These are phyloP conservation scores for Lolium perenne DNA, from an alignment of 176 grass and related monocot genomes.

Conservation along the genomic window DNA sequence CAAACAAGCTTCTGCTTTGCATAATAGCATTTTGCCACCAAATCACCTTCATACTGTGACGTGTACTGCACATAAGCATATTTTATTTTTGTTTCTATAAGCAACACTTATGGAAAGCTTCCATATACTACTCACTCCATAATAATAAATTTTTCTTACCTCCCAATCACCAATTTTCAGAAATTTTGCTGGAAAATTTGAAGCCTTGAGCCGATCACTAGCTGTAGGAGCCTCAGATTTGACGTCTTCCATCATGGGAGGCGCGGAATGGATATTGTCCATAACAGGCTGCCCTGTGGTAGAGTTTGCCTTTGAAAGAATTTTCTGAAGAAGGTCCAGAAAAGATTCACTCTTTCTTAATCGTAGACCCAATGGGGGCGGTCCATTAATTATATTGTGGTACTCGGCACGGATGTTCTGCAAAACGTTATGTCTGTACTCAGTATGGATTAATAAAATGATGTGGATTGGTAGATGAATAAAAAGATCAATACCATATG, in stretches of 20 bases:
- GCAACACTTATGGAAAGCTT: not conserved
- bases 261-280: conserved; percentile 20
- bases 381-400: conserved; percentile 57
- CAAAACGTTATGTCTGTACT: conserved; percentile 15
- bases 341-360: conserved; percentile 77
- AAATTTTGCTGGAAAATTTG: conserved; percentile 69
- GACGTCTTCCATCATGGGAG: conserved; percentile 47
- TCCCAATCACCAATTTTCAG: conserved; percentile 89
- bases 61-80: conserved; percentile 49
- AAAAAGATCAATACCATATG: not conserved
- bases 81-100: not conserved
- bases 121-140: not conserved
- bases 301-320: conserved; percentile 52
- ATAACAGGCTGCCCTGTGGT: not conserved
- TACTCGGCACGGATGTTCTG: conserved; percentile 47
- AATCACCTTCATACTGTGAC: conserved; percentile 75
- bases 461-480: not conserved
- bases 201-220: conserved; percentile 71
- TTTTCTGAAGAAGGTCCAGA: conserved; percentile 65
- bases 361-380: conserved; percentile 69
- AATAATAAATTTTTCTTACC: conserved; percentile 50
- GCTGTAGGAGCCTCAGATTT: conserved; percentile 27
- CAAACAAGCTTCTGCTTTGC: conserved; percentile 87
- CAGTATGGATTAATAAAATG: not conserved
- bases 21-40: conserved; percentile 89